Conservation (phyloP, 495 filamentous ascomycete genomes). For the Penicillium maclennaniae region DNA sequence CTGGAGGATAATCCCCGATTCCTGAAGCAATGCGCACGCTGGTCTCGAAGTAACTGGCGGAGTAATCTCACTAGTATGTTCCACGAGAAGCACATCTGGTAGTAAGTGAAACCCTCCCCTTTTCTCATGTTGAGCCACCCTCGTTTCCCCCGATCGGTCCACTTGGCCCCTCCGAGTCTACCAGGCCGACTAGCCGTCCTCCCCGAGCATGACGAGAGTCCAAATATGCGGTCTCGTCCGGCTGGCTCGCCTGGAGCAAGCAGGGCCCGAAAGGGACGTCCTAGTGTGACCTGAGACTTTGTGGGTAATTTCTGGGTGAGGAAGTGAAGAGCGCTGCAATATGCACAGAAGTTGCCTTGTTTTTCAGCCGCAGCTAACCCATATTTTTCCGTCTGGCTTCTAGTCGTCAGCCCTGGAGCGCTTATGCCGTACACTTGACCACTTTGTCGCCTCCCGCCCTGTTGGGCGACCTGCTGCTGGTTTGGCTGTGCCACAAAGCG, state of each 20-base stretch:
- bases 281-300: not conserved
- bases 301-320: slow-evolving; percentile 1
- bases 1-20: slow-evolving; percentile 71
- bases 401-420: slow-evolving; percentile 70
- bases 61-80: slow-evolving; percentile 77
- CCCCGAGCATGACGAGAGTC: not conserved
- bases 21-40: slow-evolving; percentile 73
- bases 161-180: not conserved
- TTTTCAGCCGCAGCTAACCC: slow-evolving; percentile 29
- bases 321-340: not conserved
- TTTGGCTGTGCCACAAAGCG: slow-evolving; percentile 50
- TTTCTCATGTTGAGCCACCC: slow-evolving; percentile 2
- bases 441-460: slow-evolving; percentile 70
- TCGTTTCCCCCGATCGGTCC: not conserved
- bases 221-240: not conserved
- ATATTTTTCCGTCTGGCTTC: slow-evolving; percentile 1
- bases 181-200: not conserved
- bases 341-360: not conserved
- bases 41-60: slow-evolving; percentile 79
- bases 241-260: not conserved
- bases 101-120: slow-evolving; percentile 47
- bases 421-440: slow-evolving; percentile 70
- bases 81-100: slow-evolving; percentile 63
- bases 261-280: not conserved
- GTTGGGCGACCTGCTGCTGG: slow-evolving; percentile 57